Evolutionary conservation across 192 early-diverging fungal species (phyloP).

Genomic region (Spizellomyces punctatus): DNA sequence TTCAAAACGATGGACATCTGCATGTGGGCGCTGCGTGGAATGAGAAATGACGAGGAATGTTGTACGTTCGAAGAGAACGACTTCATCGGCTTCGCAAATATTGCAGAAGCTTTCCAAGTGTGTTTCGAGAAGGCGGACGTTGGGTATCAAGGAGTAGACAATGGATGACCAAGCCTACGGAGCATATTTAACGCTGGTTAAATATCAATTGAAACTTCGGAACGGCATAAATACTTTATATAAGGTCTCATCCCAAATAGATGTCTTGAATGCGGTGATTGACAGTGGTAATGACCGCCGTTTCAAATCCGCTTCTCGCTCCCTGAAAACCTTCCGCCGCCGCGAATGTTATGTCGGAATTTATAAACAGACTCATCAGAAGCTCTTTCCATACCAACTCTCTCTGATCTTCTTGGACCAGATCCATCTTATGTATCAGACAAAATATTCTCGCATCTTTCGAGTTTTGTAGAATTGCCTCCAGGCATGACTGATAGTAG

Average conservation of each 20-base stretch:
- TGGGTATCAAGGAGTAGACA: constrained; percentile 93
- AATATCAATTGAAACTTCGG: background rate
- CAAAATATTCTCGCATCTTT: constrained; percentile 94
- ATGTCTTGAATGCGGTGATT: constrained; percentile 75
- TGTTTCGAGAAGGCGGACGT: constrained; percentile 77
- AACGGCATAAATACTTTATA: constrained; percentile 60
- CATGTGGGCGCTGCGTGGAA: constrained; percentile 55
- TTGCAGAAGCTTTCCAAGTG: constrained; percentile 78
- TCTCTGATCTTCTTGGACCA: constrained; percentile 75
- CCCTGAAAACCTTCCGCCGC: constrained; percentile 61
- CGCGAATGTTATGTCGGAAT: background rate
- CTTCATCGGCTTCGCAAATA: constrained; percentile 90
- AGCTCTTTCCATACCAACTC: constrained; percentile 51
- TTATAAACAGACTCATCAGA: background rate
- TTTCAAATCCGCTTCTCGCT: constrained; percentile 66
- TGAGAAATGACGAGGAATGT: constrained; percentile 96
- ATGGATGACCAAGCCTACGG: constrained; percentile 93
- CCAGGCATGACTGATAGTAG: constrained; percentile 87
- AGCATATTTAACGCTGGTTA: background rate
- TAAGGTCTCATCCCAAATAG: constrained; percentile 92
- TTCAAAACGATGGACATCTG: constrained; percentile 83
- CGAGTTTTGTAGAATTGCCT: constrained; percentile 78
- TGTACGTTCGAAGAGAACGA: constrained; percentile 91
- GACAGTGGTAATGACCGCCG: constrained; percentile 68
- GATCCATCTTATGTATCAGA: constrained; percentile 98